Conservation (phyloP, 306 rosid species). For the Cicer bijugum region DNA sequence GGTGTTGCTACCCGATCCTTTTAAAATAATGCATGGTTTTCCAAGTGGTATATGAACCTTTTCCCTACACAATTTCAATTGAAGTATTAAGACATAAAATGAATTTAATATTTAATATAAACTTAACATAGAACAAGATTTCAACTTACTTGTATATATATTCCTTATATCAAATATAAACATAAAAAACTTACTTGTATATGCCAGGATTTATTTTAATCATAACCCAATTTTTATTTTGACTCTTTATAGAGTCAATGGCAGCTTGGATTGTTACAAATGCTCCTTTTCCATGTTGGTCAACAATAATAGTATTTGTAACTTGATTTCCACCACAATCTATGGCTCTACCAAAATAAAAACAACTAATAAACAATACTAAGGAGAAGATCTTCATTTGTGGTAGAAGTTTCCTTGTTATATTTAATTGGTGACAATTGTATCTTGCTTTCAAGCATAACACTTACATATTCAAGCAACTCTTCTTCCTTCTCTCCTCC, state of each 20-base stretch:
- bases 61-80: neutral
- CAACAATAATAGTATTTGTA: constrained; percentile 39
- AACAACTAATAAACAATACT: neutral
- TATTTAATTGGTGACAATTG: neutral
- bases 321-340: constrained; percentile 19
- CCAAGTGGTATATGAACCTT: neutral
- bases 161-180: neutral
- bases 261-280: constrained; percentile 54
- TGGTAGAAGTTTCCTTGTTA: neutral
- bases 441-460: neutral
- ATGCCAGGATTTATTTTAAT: constrained; percentile 43
- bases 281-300: constrained; percentile 32
- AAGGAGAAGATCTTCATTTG: neutral
- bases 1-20: neutral
- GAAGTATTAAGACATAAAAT: neutral
- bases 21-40: constrained; percentile 8
- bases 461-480: neutral
- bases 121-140: neutral
- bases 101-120: no score
- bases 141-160: neutral
- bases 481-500: no score
- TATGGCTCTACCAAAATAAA: neutral
- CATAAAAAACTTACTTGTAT: constrained; percentile 38
- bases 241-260: constrained; percentile 47
- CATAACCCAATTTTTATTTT: constrained; percentile 43